Base-by-base conservation (phyloP, 208 protist genomes). In the Tritrichomonas foetus region DNA sequence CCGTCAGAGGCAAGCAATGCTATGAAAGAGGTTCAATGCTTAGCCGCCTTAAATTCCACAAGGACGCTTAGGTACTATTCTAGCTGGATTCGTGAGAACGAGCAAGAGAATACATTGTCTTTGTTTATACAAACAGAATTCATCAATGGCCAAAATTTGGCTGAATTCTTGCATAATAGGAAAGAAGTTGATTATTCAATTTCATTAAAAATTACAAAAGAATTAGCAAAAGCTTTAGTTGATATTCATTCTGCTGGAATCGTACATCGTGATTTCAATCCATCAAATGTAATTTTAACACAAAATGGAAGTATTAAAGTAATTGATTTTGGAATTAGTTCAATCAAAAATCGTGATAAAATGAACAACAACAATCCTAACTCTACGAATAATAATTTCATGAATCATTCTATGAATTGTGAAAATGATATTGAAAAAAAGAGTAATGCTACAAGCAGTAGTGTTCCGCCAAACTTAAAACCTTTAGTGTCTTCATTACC, bases 281-380 rank as follows among this genome's bases (percentile, higher is more conserved):
- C 74, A 50, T 47, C 3, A 9, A 82, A 82, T 53, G 50, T 82
- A 3, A 82, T 82, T 20, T 20, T 82, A 50, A 33, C 41, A 5
- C 20, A 3, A n/a, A 30, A 82, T 30, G 74, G 74, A 82, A 50
- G 27, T n/a, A 82, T 82, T 50, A 50, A 20, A 9, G 74, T 82
- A n/a, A 82, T 82, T n/a, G 74, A 82, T 82, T 82, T 82, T 41
- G 74, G 74, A 82, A 82, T 82, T 50, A 20, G 41, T 50, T 82
- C 74, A 53, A 50, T 82, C 0, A 47, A 50, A 53, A 36, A 36
- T 13, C 36, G 41, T 20, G 41, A 75, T 20, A n/a, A n/a, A n/a
- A n/a, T n/a, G 2, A 53, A 57, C 33, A 39, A 41, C 16, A 82
- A 82, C 16, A 82, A 82, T 25, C 33, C 27, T 16, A 47, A 82